Evolutionary conservation across 495 filamentous ascomycete genomes (phyloP), one percentile per base, ranked within the genome.

Genomic region (Articulospora tetracladia): DNA sequence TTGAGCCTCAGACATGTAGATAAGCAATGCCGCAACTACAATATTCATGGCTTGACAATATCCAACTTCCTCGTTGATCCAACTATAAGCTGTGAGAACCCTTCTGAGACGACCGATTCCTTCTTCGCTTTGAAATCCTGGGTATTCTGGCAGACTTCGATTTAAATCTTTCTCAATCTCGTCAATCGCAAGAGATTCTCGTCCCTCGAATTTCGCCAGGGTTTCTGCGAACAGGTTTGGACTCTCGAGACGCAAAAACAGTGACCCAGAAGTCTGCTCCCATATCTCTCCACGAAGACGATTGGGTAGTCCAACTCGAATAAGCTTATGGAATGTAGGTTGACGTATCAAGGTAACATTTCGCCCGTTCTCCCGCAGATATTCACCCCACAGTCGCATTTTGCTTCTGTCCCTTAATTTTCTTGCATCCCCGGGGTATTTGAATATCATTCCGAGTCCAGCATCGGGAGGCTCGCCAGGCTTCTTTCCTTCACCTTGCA

Each of bases 1-100:
- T 75, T 98, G 94, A 0, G 88, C 71, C 71, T 98, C 94, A 4
- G 94, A 98, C 89, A 96, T 94, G 75, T 98, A 98, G 77, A 98
- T 98, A 36, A 98, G 79, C 55, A 98, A 72, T 10, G 94, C 94
- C 19, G 94, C 94, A 7, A 96, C 93, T 19, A 98, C 94, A 61
- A 98, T 98, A 69, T 98, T 98, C 94, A 98, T 98, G 23, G 94
- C 94, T 72, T 98, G 94, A 70, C 94, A 98, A 71, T 98, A 98
- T 25, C 94, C 94, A 39, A 98, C 92, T 61, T 96, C 90, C 49
- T 90, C 83, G 67, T 98, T 92, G 23, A 83, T 89, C 94, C 94
- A 98, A 72, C 91, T 96, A 73, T 98, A 98, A 13, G 94, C 94
- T 3, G 92, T 96, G 26, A 98, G 79, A 25, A 98, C 94, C 51